Base-by-base conservation (phyloP, 352 stramenopile genomes). In the Globisporangium radiosum region DNA sequence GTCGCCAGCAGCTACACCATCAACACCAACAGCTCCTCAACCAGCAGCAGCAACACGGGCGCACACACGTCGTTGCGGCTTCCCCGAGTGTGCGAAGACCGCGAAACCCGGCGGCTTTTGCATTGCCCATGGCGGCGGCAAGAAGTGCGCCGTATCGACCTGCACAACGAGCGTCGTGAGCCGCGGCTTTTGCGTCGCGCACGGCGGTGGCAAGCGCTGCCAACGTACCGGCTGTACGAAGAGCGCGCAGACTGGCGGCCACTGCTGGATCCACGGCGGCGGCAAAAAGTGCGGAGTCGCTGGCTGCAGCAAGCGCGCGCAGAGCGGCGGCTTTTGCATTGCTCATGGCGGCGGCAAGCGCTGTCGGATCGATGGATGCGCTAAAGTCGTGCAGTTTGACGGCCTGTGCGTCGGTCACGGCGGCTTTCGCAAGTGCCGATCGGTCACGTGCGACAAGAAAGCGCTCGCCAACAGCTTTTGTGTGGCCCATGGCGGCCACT, bases 91-190 rank as follows among this genome's bases (percentile, higher is more conserved):
- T 52, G 49, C 39, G 52, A 71, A 71, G 64, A 75, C 70, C 3
- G 68, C 70, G 38, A 78, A 78, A 39, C 68, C 68, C 11, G 70
- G 70, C 49, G 78, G 78, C 38, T 87, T 81, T 45, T 88, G 78
- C 66, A 88, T 88, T 52, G 73, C 78, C 7, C 78, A 88, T 55
- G 78, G 78, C 48, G 78, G 78, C 43, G 78, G 78, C 58, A 88
- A 88, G 60, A 78, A 78, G 57, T 78, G 70, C 44, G 59, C 65
- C 1, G 69, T 78, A 4, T 44, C 71, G 36, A 53, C 56, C 43
- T 78, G 70, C 57, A 72, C 68, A 2, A 78, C 70, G 7, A 75
- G 68, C 62, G 65, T 75, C 45, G 70, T 78, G 54, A 78, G 70
- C 39, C 65, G 70, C 50, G 73, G 73, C 19, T 78, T 71, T 40